Evolutionary conservation across 2,329 filamentous ascomycete genomes (phyloP).

Genomic region (Arthroderma uncinatum): DNA sequence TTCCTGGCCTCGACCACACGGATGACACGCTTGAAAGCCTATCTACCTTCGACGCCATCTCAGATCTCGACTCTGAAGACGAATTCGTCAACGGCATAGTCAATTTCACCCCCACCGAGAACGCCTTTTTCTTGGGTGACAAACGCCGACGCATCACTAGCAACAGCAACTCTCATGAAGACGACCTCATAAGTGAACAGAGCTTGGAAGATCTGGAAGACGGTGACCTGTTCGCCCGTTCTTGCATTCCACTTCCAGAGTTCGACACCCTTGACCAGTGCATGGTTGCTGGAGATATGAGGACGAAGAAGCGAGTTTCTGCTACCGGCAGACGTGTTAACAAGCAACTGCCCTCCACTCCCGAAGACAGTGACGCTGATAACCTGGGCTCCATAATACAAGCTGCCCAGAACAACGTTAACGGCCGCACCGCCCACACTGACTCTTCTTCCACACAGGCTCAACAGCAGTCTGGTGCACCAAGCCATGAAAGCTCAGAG

Average conservation of each 20-base stretch:
- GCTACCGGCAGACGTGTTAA: slow-evolving; percentile 30
- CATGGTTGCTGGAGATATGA: slow-evolving; percentile 44
- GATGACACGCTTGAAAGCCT: slow-evolving; percentile 49
- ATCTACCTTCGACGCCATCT: slow-evolving; percentile 70
- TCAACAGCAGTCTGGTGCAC: slow-evolving; percentile 28
- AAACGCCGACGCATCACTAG: slow-evolving; percentile 65
- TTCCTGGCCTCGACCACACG: slow-evolving; percentile 14
- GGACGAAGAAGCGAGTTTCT: slow-evolving; percentile 38
- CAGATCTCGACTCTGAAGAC: slow-evolving; percentile 83
- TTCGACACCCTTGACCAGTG: slow-evolving; percentile 31
- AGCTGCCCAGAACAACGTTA: slow-evolving; percentile 24
- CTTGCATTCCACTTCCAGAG: slow-evolving; percentile 51
- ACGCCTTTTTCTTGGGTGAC: slow-evolving; percentile 48
- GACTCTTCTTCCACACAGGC: slow-evolving; percentile 26
- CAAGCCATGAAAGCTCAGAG: slow-evolving; percentile 36
- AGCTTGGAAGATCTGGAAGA: slow-evolving; percentile 68
- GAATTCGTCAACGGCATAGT: slow-evolving; percentile 67
- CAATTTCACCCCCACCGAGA: slow-evolving; percentile 51
- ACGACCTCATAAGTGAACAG: slow-evolving; percentile 64
- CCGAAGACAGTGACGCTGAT: slow-evolving; percentile 23
- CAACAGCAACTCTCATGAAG: slow-evolving; percentile 61
- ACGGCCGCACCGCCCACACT: slow-evolving; percentile 34
- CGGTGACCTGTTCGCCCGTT: slow-evolving; percentile 48
- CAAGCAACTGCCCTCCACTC: slow-evolving; percentile 19
- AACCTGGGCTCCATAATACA: slow-evolving; percentile 19